These are phyloP conservation scores for Flaveria bidentis DNA, from an alignment of 129 eudicot species.

Conservation along the genomic window DNA sequence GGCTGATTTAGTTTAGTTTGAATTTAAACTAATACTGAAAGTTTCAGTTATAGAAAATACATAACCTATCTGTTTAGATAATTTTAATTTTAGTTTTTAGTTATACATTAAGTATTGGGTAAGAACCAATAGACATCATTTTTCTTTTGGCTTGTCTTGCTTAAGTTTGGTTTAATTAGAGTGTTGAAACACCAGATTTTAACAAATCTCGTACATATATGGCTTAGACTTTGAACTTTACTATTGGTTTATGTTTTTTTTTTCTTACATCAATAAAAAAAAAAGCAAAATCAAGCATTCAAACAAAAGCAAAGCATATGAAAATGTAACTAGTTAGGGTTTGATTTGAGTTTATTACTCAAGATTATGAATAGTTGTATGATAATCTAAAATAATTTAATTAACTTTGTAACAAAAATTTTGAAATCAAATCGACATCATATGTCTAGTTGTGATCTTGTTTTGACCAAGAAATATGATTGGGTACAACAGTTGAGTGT, in stretches of 20 bases:
- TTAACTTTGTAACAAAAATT: not conserved
- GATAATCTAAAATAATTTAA: not conserved
- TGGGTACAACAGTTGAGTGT: constrained; percentile 6
- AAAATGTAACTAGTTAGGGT: not conserved
- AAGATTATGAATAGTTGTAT: not conserved
- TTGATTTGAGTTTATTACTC: not conserved
- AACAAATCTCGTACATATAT: not conserved
- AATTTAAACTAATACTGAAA: not conserved
- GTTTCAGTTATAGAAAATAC: not conserved
- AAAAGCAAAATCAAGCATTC: not conserved
- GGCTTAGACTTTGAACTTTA: not conserved
- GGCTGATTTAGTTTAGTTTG: not conserved
- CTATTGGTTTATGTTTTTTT: not conserved
- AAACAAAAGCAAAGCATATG: not conserved
- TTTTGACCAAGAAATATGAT: constrained; percentile 26
- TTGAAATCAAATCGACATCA: not conserved
- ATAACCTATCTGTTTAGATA: not conserved
- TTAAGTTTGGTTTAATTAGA: not conserved
- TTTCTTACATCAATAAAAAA: not conserved
- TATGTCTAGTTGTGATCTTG: constrained; percentile 10
- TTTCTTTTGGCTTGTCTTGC: not conserved
- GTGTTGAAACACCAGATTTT: not conserved
- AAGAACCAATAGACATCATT: no score
- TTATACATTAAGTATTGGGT: not conserved
- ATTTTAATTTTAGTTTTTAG: not conserved